Evolutionary conservation across 2,329 filamentous ascomycete species (phyloP).

Genomic region (Xylariaceae sp.): DNA sequence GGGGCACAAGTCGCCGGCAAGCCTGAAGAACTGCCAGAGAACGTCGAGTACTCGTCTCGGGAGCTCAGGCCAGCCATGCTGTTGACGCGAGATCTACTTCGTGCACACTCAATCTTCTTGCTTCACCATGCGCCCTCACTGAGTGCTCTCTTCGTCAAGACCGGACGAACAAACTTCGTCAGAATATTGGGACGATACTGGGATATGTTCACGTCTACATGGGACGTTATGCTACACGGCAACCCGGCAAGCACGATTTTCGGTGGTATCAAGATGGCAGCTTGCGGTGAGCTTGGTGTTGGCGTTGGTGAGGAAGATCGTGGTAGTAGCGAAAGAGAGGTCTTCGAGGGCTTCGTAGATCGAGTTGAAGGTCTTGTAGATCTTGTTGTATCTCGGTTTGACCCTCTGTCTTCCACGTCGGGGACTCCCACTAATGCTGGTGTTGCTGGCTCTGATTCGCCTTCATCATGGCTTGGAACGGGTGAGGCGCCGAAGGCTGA

Average conservation of each 20-base stretch:
- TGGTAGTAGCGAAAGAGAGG: constrained; percentile 88
- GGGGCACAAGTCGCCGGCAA: constrained; percentile 34
- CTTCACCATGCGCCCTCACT: constrained; percentile 81
- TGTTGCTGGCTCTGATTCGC: constrained; percentile 21
- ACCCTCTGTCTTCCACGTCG: constrained; percentile 34
- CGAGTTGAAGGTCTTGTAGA: constrained; percentile 83
- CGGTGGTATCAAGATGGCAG: constrained; percentile 80
- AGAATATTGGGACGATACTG: constrained; percentile 75
- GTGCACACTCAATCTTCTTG: constrained; percentile 79
- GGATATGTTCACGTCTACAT: constrained; percentile 65
- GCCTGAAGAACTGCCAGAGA: constrained; percentile 39
- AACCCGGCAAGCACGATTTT: constrained; percentile 80
- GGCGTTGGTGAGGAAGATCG: constrained; percentile 95
- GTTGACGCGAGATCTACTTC: constrained; percentile 73
- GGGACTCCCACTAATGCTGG: constrained; percentile 30
- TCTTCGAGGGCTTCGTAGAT: constrained; percentile 80
- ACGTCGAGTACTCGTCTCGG: constrained; percentile 78
- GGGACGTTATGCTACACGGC: constrained; percentile 87
- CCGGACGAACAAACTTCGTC: constrained; percentile 65
- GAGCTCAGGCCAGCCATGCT: constrained; percentile 82
- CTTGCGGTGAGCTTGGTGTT: constrained; percentile 85
- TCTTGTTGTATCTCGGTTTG: constrained; percentile 82
- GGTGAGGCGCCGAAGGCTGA: constrained; percentile 64
- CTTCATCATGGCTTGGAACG: constrained; percentile 67
- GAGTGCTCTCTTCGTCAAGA: constrained; percentile 62